Percentiles rank a stretch among this genome's conserved stretches.
These are phyloP conservation scores for Eragrostis nindensis DNA, from an alignment of 176 grass and related monocot genomes.

Conservation along the genomic window DNA sequence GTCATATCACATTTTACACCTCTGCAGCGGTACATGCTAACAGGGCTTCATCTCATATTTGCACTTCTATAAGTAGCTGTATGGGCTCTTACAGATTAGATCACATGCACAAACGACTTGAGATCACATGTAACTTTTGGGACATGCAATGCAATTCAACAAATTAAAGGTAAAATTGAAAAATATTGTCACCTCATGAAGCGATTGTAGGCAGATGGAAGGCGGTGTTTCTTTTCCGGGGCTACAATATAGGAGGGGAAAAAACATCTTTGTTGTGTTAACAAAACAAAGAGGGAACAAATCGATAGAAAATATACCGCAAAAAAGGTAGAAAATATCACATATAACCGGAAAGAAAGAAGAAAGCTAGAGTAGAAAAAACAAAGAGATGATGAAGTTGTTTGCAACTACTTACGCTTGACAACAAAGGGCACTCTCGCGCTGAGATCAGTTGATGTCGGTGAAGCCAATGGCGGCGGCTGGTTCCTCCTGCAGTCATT, in stretches of 20 bases:
- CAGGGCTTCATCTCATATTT: neutral
- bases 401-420: slow-evolving; percentile 71
- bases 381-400: neutral
- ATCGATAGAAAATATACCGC: no score
- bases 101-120: neutral
- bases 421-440: slow-evolving; percentile 74
- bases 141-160: slow-evolving; percentile 11
- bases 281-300: neutral
- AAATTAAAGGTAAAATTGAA: neutral
- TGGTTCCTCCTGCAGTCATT: slow-evolving; percentile 79
- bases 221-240: slow-evolving; percentile 90
- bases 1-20: neutral
- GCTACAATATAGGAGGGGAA: slow-evolving; percentile 58
- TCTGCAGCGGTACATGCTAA: neutral
- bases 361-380: neutral
- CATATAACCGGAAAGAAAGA: neutral
- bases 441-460: slow-evolving; percentile 53
- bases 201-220: slow-evolving; percentile 89
- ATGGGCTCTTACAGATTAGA: neutral
- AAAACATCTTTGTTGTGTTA: slow-evolving; percentile 5
- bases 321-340: neutral
- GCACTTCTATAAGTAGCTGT: neutral
- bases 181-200: slow-evolving; percentile 74
- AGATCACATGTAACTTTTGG: slow-evolving; percentile 38
- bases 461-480: slow-evolving; percentile 50